Base-by-base conservation (phyloP, 1,139 yeast species). In the Yamadazyma aaseri region DNA sequence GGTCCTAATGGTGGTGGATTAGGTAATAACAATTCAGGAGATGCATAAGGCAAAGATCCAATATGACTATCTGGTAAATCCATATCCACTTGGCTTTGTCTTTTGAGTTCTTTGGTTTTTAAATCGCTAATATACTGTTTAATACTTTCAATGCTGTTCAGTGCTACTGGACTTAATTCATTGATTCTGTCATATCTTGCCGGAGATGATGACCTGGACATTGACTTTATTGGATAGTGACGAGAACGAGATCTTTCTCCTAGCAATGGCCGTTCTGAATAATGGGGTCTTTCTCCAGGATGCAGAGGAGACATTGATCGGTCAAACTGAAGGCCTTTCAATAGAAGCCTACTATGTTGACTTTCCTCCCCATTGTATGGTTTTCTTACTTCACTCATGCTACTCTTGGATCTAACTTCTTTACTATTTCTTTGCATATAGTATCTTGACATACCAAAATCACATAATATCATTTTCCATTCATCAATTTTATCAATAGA, bases 11-110 rank as follows among this genome's bases (percentile, higher is more conserved):
- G 80, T 3, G 85, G 81, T 1, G 86, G 86, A 17, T 72, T 66
- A 1, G 86, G 81, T 26, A 70, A 64, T 33, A 89, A 63, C 21
- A 87, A 65, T 52, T 90, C 96, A 0, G 97, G 97, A 0, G 96
- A 76, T 1, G 96, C 96, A 54, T 87, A 90, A 0, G 97, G 97
- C 25, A 90, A 65, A 1, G 96, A 87, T 0, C 97, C 97, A 38
- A 87, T 85, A 47, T 79, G 84, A 17, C 77, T 64, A 50, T 79
- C 84, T 1, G 86, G 85, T 23, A 76, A 55, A 23, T 52, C 49
- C 18, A 44, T 29, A 29, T 63, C 67, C 4, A 46, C 47, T 37
- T 46, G 50, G 28, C 48, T 45, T 37, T 46, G 50, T n/a, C 50
- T 20, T 31, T 46, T 40, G 17, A 45, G 31, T 26, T 46, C 50